phyloP scores from a whole-genome alignment of 83 land plant genomes.

The Thuja plicata region DNA sequence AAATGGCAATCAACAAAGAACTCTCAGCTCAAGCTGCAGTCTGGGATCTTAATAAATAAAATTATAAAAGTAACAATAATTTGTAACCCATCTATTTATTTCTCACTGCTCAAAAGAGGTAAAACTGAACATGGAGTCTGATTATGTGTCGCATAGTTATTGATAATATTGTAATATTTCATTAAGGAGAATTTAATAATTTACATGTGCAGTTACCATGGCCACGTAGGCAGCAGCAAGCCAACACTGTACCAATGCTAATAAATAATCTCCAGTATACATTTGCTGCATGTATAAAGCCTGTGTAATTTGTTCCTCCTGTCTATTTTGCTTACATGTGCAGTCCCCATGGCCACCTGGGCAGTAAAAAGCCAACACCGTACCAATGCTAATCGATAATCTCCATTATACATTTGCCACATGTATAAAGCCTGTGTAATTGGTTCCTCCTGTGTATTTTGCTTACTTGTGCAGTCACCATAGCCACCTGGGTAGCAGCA shows the following conservation, averaged over 20 bases:
- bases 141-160: conserved; percentile 70
- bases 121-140: conserved; percentile 52
- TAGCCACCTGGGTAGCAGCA: no score
- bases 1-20: conserved; percentile 21
- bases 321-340: no score
- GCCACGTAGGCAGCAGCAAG: conserved; percentile 65
- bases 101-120: conserved; percentile 67
- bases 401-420: conserved; percentile 67
- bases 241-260: conserved; percentile 68
- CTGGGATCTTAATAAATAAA: not conserved
- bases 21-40: conserved; percentile 28
- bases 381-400: conserved; percentile 58
- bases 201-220: conserved; percentile 69
- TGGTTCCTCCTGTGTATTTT: conserved; percentile 65
- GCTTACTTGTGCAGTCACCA: no score
- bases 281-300: no score
- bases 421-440: conserved; percentile 54
- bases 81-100: conserved; percentile 53
- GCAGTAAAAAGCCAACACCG: no score
- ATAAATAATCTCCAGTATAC: no score
- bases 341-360: no score
- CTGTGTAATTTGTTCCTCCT: no score
- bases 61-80: not conserved
- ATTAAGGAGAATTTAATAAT: conserved; percentile 66
- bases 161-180: conserved; percentile 40